Evolutionary conservation across 768 basidiomycete species (phyloP).

Genomic region (Wakefieldia striispora): DNA sequence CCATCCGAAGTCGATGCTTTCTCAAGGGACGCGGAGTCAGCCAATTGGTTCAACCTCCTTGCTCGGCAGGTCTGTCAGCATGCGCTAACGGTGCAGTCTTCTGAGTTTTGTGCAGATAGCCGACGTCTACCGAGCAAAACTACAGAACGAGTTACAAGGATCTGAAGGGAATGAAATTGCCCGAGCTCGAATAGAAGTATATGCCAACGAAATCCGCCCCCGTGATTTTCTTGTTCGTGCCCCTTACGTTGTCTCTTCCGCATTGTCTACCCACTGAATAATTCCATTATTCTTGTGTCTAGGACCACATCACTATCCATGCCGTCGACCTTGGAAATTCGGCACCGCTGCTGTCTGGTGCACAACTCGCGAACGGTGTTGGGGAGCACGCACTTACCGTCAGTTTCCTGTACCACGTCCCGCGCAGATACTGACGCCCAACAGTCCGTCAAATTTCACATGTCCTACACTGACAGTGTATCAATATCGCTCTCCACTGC

Average conservation of each 20-base stretch:
- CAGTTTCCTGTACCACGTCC: conserved; percentile 9
- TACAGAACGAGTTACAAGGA: conserved; percentile 68
- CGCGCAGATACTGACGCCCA: conserved; percentile 15
- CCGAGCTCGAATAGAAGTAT: conserved; percentile 73
- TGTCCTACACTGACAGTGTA: conserved; percentile 79
- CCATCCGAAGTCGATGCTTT: conserved; percentile 4
- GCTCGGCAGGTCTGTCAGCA: conserved; percentile 64
- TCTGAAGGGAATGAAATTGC: conserved; percentile 82
- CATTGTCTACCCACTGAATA: not conserved
- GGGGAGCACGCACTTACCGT: conserved; percentile 29
- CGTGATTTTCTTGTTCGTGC: conserved; percentile 59
- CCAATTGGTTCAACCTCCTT: conserved; percentile 90
- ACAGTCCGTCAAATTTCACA: conserved; percentile 79
- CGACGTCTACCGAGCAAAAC: conserved; percentile 72
- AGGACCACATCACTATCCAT: conserved; percentile 88
- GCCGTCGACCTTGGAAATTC: conserved; percentile 79
- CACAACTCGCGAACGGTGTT: conserved; percentile 41
- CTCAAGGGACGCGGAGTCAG: conserved; percentile 55
- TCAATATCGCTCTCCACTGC: conserved; percentile 83
- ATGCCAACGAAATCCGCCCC: conserved; percentile 76
- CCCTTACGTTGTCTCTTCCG: not conserved
- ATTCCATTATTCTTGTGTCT: not conserved
- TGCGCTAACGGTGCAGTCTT: not conserved
- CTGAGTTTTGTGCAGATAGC: conserved; percentile 45
- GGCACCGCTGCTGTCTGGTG: conserved; percentile 76